phyloP scores from a whole-genome alignment of 2,329 filamentous ascomycete species.

The Colletotrichum eremochloae region DNA sequence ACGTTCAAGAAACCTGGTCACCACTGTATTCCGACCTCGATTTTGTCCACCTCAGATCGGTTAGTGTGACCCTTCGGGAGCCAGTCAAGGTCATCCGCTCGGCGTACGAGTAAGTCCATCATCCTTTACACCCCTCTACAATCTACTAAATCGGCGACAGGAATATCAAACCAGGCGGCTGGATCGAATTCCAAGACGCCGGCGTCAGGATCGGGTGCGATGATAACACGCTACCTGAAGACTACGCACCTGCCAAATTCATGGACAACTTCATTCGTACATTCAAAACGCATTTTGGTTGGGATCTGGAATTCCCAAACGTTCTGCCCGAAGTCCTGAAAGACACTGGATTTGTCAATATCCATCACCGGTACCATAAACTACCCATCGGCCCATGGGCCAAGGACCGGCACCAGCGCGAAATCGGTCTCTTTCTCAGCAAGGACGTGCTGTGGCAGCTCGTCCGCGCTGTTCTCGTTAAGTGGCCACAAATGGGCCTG shows the following conservation, averaged over 20 bases:
- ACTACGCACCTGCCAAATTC: conserved; percentile 44
- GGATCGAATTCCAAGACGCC: conserved; percentile 56
- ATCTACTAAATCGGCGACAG: conserved; percentile 44
- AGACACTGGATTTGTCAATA: conserved; percentile 52
- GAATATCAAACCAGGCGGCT: conserved; percentile 54
- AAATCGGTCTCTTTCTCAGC: conserved; percentile 54
- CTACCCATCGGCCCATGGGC: conserved; percentile 57
- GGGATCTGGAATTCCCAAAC: conserved; percentile 50
- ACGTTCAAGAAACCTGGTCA: conserved; percentile 56
- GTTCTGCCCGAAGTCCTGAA: conserved; percentile 49
- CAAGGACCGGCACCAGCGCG: conserved; percentile 50
- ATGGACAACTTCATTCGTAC: conserved; percentile 51
- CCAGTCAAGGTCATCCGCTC: conserved; percentile 63
- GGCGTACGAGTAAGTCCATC: conserved; percentile 55
- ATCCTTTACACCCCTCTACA: neutral
- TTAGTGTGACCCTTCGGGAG: conserved; percentile 64
- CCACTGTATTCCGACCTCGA: conserved; percentile 59
- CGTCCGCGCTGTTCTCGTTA: conserved; percentile 51
- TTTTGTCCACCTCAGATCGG: conserved; percentile 66
- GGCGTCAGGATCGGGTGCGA: conserved; percentile 50
- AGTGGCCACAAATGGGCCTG: conserved; percentile 49
- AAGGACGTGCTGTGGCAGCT: conserved; percentile 52
- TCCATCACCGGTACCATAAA: conserved; percentile 48
- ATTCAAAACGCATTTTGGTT: conserved; percentile 52
- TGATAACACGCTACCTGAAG: conserved; percentile 47